Evolutionary conservation across 495 filamentous ascomycete species (phyloP), one percentile per base, ranked within the genome.

Genomic region (Lophiotrema nucula): DNA sequence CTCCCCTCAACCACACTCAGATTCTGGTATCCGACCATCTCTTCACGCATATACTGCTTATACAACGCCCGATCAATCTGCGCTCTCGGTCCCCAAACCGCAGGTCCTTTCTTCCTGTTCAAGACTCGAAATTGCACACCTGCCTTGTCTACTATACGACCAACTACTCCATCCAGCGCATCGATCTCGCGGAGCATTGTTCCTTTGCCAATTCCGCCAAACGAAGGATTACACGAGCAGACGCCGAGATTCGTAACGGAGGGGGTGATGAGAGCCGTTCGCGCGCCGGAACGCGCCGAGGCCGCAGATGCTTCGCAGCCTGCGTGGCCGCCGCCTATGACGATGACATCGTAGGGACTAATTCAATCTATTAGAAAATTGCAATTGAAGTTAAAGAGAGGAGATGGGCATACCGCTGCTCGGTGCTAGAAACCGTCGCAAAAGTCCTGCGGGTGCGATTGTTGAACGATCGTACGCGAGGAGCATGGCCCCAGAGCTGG

Each of bases 191-290:
- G 85, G 28, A 98, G 76, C 80, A 98, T 97, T 15, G 88, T 97
- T 10, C 93, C 93, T 72, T 98, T 98, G n/a, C 93, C 93, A 64
- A 98, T 98, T 27, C 93, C 93, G 43, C 93, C 93, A 69, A 98
- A 95, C 54, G 88, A 93, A 24, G 93, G 93, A 72, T 98, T 98
- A 77, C 93, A 98, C 47, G 92, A 97, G 74, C 95, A 97, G 19
- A 92, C 88, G 31, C 93, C 93, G 24, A 98, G 86, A 66, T 96
- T 96, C 47, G 89, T 84, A 51, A 91, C 68, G 53, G 84, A 88
- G 45, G 89, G 92, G 3, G 93, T 98, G 33, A 98, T 79, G 52
- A 98, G 81, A 3, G 88, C 91, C 4, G 93, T 98, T 55, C 85
- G 83, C 47, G 95, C 93, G 31, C 93, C 93, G 16, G 87, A 83